These are phyloP conservation scores for Phylloporus sp. DNA, from an alignment of 768 basidiomycete species.

Conservation along the genomic window DNA sequence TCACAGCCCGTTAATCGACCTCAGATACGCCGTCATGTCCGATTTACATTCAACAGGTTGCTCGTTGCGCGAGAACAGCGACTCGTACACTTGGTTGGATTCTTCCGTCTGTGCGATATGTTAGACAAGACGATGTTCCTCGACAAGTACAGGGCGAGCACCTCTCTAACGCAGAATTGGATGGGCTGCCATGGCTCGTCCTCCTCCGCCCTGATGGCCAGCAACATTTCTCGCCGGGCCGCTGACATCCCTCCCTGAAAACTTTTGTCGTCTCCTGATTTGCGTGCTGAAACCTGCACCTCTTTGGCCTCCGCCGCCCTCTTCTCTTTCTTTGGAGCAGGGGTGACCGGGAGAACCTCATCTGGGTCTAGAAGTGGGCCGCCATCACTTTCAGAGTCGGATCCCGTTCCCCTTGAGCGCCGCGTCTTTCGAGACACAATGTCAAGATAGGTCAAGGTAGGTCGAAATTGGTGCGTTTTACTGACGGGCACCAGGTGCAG, in stretches of 20 bases:
- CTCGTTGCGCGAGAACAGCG: slow-evolving; percentile 57
- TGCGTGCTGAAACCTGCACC: slow-evolving; percentile 72
- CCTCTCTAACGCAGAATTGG: slow-evolving; percentile 62
- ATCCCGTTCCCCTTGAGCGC: slow-evolving; percentile 44
- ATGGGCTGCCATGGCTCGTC: slow-evolving; percentile 74
- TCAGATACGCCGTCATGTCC: slow-evolving; percentile 54
- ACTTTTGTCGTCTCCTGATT: slow-evolving; percentile 58
- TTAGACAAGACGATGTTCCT: slow-evolving; percentile 6
- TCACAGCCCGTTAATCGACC: slow-evolving; percentile 51
- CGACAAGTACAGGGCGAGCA: slow-evolving; percentile 31
- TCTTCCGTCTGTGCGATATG: slow-evolving; percentile 48
- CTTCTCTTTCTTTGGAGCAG: slow-evolving; percentile 53
- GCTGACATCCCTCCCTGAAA: slow-evolving; percentile 64
- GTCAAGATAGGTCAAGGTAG: slow-evolving; percentile 80
- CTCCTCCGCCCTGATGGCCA: slow-evolving; percentile 68
- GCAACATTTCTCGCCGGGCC: slow-evolving; percentile 73
- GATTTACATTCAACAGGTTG: slow-evolving; percentile 51
- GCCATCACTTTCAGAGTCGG: slow-evolving; percentile 72
- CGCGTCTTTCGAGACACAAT: slow-evolving; percentile 60
- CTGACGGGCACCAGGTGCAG: slow-evolving; percentile 76
- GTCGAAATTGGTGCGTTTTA: slow-evolving; percentile 79
- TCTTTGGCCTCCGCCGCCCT: slow-evolving; percentile 61
- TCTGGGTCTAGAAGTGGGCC: slow-evolving; percentile 80
- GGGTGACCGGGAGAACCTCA: slow-evolving; percentile 47
- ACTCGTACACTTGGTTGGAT: slow-evolving; percentile 54